A percentile compares a stretch with the other conserved stretches of the same genome.
phyloP scores from a whole-genome alignment of 208 protist species.

The Trichomonas tenax region DNA sequence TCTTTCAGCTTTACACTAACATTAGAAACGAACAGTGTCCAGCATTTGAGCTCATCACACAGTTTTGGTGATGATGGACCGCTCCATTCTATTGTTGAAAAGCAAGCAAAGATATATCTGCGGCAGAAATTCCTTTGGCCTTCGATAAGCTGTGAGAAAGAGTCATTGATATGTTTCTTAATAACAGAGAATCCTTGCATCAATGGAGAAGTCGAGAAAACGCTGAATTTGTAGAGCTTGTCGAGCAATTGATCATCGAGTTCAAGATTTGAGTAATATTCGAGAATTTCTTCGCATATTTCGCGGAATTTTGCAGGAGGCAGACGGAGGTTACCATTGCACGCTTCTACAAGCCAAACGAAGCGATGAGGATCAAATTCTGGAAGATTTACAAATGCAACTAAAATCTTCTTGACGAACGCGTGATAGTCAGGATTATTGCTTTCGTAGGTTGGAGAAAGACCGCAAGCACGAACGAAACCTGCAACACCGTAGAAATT shows the following conservation, averaged over 20 bases:
- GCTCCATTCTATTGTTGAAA: neutral
- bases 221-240: neutral
- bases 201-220: neutral
- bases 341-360: neutral
- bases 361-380: slow-evolving; percentile 4
- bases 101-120: neutral
- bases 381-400: neutral
- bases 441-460: neutral
- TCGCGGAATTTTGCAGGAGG: neutral
- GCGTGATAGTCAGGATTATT: neutral
- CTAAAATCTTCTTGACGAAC: neutral
- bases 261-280: neutral
- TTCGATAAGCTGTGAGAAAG: neutral
- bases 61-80: neutral
- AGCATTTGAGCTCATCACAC: neutral
- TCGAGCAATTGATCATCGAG: neutral
- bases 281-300: neutral
- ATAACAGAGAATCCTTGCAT: neutral
- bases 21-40: neutral
- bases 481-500: neutral
- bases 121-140: neutral
- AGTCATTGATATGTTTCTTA: neutral
- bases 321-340: neutral
- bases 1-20: neutral
- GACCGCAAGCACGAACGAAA: neutral